These are phyloP conservation scores for Pichia sp. DNA, from an alignment of 1,139 yeast genomes.

Conservation along the genomic window DNA sequence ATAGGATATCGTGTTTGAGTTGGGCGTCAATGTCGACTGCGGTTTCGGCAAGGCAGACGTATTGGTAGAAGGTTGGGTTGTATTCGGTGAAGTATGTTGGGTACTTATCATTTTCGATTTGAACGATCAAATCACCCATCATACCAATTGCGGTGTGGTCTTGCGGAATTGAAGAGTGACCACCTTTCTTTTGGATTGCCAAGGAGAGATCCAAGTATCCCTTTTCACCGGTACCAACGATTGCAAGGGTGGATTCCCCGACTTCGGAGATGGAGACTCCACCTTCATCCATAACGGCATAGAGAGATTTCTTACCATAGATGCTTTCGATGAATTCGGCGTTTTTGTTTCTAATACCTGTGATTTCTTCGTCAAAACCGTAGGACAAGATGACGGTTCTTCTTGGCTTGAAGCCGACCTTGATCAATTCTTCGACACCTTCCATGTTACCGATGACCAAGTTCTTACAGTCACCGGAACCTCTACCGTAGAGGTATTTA, in stretches of 20 bases:
- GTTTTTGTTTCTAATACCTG: slow-evolving; percentile 35
- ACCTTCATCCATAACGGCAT: slow-evolving; percentile 49
- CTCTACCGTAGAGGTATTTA: slow-evolving; percentile 43
- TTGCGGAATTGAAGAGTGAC: slow-evolving; percentile 50
- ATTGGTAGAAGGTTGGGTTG: slow-evolving; percentile 42
- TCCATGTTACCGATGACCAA: slow-evolving; percentile 42
- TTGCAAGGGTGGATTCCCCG: slow-evolving; percentile 38
- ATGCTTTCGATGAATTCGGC: slow-evolving; percentile 33
- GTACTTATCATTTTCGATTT: slow-evolving; percentile 40
- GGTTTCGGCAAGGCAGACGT: slow-evolving; percentile 47
- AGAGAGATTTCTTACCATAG: slow-evolving; percentile 43
- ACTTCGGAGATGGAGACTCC: slow-evolving; percentile 33
- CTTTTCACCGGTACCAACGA: slow-evolving; percentile 49
- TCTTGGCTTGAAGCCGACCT: slow-evolving; percentile 40
- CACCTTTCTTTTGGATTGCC: slow-evolving; percentile 45
- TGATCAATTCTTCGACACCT: slow-evolving; percentile 41
- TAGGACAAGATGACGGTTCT: slow-evolving; percentile 45
- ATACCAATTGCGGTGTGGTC: slow-evolving; percentile 48
- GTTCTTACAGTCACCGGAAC: slow-evolving; percentile 48
- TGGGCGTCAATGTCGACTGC: slow-evolving; percentile 32
- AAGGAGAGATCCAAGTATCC: slow-evolving; percentile 42
- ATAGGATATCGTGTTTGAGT: slow-evolving; percentile 39
- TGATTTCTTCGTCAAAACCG: slow-evolving; percentile 50
- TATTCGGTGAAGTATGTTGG: slow-evolving; percentile 38
- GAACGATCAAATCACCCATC: slow-evolving; percentile 39